phyloP scores from a whole-genome alignment of 805 yeast species.

The Clavispora santaluciae region DNA sequence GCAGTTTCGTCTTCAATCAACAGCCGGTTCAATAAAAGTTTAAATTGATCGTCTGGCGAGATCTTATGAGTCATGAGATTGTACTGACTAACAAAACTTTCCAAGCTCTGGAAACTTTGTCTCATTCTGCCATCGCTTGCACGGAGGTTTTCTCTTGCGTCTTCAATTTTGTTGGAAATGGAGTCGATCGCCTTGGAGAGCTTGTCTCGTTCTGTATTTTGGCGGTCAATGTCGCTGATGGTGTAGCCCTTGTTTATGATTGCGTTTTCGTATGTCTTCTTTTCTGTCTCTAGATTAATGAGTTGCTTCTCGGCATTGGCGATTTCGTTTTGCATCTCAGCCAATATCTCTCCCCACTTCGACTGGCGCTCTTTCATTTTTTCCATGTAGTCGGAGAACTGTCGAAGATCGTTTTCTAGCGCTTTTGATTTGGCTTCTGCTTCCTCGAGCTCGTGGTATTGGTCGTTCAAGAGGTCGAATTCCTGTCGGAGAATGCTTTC shows the following conservation, averaged over 20 bases:
- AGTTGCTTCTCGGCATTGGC: conserved; percentile 40
- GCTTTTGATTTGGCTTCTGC: conserved; percentile 53
- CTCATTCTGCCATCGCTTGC: conserved; percentile 49
- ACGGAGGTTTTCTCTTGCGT: conserved; percentile 40
- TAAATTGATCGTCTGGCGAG: conserved; percentile 31
- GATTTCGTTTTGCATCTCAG: conserved; percentile 55
- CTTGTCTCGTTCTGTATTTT: conserved; percentile 58
- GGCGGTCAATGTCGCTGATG: conserved; percentile 56
- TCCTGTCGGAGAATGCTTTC: conserved; percentile 36
- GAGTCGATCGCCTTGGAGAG: conserved; percentile 50
- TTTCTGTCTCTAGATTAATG: conserved; percentile 34
- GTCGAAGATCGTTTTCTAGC: conserved; percentile 62
- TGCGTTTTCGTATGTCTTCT: conserved; percentile 36
- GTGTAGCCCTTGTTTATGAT: conserved; percentile 55
- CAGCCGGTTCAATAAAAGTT: conserved; percentile 30
- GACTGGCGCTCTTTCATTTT: conserved; percentile 58
- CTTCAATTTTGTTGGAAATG: conserved; percentile 39
- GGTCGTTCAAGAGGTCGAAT: conserved; percentile 38
- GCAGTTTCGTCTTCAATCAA: conserved; percentile 7
- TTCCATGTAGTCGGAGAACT: conserved; percentile 68
- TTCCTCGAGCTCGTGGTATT: conserved; percentile 43
- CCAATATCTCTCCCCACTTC: conserved; percentile 59
- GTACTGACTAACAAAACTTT: conserved; percentile 50
- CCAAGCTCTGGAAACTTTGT: conserved; percentile 46
- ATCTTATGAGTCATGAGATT: conserved; percentile 50